Percentiles rank a stretch among this genome's conserved stretches.
Conservation (phyloP, 345 rosid species). For the Rhodamnia argentea region DNA sequence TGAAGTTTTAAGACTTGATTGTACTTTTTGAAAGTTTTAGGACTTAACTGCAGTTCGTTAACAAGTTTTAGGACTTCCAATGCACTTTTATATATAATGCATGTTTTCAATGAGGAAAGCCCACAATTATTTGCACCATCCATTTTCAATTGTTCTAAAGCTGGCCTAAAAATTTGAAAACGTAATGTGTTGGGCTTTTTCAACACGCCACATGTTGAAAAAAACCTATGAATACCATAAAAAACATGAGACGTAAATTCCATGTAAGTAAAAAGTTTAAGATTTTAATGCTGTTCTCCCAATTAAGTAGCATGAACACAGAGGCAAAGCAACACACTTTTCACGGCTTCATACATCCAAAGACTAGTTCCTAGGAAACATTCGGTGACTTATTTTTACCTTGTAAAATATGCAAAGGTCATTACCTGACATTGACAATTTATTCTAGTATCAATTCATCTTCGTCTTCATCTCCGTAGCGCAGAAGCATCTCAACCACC, state of each 20-base stretch:
- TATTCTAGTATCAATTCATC: not conserved
- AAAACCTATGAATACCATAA: no score
- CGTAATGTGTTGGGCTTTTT: not conserved
- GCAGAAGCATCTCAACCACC: slow-evolving; percentile 15
- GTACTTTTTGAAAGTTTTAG: no score
- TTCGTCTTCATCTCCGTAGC: not conserved
- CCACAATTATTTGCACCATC: not conserved
- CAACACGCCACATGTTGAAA: no score
- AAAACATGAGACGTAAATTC: not conserved
- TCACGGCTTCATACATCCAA: not conserved
- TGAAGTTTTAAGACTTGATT: no score
- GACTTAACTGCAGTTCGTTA: no score
- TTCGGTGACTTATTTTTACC: not conserved
- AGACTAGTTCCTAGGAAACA: not conserved
- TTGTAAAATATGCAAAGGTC: not conserved
- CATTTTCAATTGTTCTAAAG: not conserved
- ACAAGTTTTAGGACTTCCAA: no score
- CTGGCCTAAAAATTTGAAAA: not conserved
- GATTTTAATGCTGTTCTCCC: not conserved
- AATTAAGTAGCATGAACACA: not conserved
- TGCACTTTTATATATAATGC: no score
- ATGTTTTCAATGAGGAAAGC: not conserved
- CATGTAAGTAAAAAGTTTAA: not conserved
- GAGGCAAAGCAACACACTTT: not conserved
- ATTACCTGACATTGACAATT: not conserved